Conservation (phyloP, 805 yeast species). For the Lachancea lanzarotensis region DNA sequence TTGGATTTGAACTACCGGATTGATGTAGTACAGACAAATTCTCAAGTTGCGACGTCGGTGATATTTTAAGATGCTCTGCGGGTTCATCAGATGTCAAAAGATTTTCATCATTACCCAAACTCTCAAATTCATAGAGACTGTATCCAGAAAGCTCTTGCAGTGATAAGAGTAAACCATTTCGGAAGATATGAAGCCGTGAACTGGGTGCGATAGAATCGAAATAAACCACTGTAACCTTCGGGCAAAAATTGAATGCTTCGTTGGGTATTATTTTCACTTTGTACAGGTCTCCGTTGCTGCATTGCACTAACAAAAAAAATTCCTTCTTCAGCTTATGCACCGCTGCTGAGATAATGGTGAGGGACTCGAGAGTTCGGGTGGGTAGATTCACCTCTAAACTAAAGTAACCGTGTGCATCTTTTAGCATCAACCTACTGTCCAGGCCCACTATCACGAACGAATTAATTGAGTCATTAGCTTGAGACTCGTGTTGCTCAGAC, state of each 20-base stretch:
- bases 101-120: conserved; percentile 56
- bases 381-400: conserved; percentile 52
- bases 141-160: conserved; percentile 59
- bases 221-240: conserved; percentile 47
- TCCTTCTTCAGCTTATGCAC: conserved; percentile 56
- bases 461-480: conserved; percentile 50
- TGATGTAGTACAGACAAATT: conserved; percentile 56
- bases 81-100: conserved; percentile 30
- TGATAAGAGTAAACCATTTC: conserved; percentile 69
- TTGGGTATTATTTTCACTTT: conserved; percentile 52
- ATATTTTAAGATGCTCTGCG: conserved; percentile 24
- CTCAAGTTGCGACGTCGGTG: conserved; percentile 35
- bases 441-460: conserved; percentile 49
- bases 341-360: conserved; percentile 47
- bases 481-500: conserved; percentile 27
- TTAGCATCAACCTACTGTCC: conserved; percentile 47
- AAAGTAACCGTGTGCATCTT: conserved; percentile 34
- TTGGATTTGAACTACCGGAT: conserved; percentile 43
- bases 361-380: conserved; percentile 29
- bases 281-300: conserved; percentile 65
- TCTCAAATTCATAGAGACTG: conserved; percentile 69
- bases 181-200: conserved; percentile 51
- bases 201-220: conserved; percentile 72
- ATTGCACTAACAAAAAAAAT: conserved; percentile 68
- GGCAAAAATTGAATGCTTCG: conserved; percentile 32